Evolutionary conservation across 768 basidiomycete genomes (phyloP).

Genomic region (Cubamyces sp.): DNA sequence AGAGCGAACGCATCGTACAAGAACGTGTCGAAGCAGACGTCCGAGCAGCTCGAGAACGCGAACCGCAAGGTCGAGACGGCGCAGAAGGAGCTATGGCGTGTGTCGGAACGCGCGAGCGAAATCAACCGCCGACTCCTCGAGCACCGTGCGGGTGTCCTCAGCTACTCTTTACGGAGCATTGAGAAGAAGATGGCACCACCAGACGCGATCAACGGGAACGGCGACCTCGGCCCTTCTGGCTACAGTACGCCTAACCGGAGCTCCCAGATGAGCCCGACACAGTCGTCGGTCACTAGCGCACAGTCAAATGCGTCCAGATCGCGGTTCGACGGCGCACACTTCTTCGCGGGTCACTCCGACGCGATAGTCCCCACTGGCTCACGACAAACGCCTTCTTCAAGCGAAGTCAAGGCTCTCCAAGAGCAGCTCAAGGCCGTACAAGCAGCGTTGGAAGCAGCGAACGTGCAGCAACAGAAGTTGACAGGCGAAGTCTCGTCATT

Average conservation of each 20-base stretch:
- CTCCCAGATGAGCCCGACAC: slow-evolving; percentile 53
- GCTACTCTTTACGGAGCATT: slow-evolving; percentile 66
- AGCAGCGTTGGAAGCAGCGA: slow-evolving; percentile 58
- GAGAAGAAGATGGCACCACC: slow-evolving; percentile 53
- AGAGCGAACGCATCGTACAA: slow-evolving; percentile 65
- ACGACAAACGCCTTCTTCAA: slow-evolving; percentile 46
- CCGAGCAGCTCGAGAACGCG: slow-evolving; percentile 75
- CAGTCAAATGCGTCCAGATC: slow-evolving; percentile 49
- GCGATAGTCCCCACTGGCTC: slow-evolving; percentile 56
- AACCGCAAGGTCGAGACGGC: slow-evolving; percentile 70
- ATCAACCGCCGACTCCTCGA: slow-evolving; percentile 69
- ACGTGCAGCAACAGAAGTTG: slow-evolving; percentile 64
- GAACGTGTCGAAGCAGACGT: slow-evolving; percentile 62
- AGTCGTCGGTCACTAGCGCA: slow-evolving; percentile 47
- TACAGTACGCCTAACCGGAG: slow-evolving; percentile 56
- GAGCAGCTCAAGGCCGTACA: slow-evolving; percentile 66
- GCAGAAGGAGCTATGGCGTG: slow-evolving; percentile 71
- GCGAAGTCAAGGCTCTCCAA: slow-evolving; percentile 60
- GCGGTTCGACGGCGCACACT: slow-evolving; percentile 81
- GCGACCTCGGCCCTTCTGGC: slow-evolving; percentile 50
- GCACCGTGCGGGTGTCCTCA: slow-evolving; percentile 83
- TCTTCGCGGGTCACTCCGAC: slow-evolving; percentile 82
- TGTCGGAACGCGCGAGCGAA: slow-evolving; percentile 68
- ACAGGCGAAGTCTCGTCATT: slow-evolving; percentile 63
- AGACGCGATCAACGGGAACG: slow-evolving; percentile 29